phyloP scores from a whole-genome alignment of 345 rosid genomes.

The Laguncularia racemosa region DNA sequence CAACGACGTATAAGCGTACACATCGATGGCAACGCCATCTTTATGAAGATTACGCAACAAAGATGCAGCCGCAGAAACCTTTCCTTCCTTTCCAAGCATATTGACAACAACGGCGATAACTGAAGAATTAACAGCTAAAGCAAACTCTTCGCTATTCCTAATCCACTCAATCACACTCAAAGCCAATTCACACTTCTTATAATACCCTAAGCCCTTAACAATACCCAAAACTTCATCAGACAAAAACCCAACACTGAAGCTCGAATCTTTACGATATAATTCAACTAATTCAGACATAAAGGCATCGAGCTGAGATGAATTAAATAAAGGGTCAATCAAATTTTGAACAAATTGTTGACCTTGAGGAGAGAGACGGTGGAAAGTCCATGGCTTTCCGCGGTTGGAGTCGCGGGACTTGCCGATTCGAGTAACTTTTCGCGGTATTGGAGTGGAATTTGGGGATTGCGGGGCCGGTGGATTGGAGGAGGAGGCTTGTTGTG shows the following conservation, averaged over 20 bases:
- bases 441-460: conserved; percentile 8
- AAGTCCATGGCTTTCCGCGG: conserved; percentile 77
- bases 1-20: conserved; percentile 73
- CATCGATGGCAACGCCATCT: conserved; percentile 60
- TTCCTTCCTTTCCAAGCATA: conserved; percentile 61
- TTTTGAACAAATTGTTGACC: conserved; percentile 58
- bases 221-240: conserved; percentile 52
- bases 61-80: conserved; percentile 49
- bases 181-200: conserved; percentile 59
- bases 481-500: conserved; percentile 17
- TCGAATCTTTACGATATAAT: conserved; percentile 21
- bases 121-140: conserved; percentile 37
- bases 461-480: conserved; percentile 8
- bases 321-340: conserved; percentile 46
- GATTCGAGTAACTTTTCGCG: conserved; percentile 45
- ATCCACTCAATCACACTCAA: conserved; percentile 72
- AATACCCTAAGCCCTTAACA: conserved; percentile 69
- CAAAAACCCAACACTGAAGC: conserved; percentile 12
- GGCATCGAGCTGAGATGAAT: conserved; percentile 30
- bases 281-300: conserved; percentile 33
- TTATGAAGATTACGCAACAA: conserved; percentile 42
- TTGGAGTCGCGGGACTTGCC: conserved; percentile 60
- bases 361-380: conserved; percentile 47
- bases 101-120: conserved; percentile 56
- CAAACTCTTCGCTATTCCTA: conserved; percentile 35